Evolutionary conservation across 805 yeast genomes (phyloP).

Genomic region (Candida methanosorbosa): DNA sequence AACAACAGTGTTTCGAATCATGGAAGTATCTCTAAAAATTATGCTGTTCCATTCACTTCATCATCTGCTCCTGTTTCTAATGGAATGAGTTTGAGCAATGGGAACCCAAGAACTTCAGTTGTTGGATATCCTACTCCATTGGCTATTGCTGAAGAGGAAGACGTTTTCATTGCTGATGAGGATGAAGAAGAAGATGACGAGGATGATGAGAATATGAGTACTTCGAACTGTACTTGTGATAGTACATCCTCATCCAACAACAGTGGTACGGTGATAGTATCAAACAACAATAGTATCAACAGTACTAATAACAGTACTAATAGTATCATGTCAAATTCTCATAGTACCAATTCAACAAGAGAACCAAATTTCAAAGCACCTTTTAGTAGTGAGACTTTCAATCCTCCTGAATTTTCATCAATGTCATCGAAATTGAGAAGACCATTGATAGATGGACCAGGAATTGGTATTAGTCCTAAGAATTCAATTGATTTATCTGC

Average conservation of each 20-base stretch:
- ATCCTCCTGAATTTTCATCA: slow-evolving; percentile 2
- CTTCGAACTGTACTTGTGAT: too few relatives aligned
- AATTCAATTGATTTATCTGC: slow-evolving; percentile 8
- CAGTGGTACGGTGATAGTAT: too few relatives aligned
- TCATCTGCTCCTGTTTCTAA: background rate
- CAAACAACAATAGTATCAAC: too few relatives aligned
- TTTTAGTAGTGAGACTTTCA: too few relatives aligned
- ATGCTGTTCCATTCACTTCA: too few relatives aligned
- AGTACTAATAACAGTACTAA: too few relatives aligned
- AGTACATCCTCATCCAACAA: too few relatives aligned
- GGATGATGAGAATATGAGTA: too few relatives aligned
- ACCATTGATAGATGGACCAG: background rate
- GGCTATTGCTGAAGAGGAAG: slow-evolving; percentile 1
- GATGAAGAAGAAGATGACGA: slow-evolving; percentile 5
- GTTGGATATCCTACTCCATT: slow-evolving; percentile 5
- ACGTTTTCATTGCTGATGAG: slow-evolving; percentile 1
- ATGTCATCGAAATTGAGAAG: slow-evolving; percentile 1
- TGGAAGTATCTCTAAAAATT: background rate
- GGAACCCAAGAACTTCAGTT: slow-evolving; percentile 6
- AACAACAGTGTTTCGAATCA: slow-evolving; percentile 3
- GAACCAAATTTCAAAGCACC: slow-evolving; percentile 1
- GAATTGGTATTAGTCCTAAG: slow-evolving; percentile 6
- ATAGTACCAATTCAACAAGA: background rate
- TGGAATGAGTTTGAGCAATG: background rate
- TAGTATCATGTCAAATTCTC: too few relatives aligned